These are phyloP conservation scores for Nicotiana rustica DNA, from an alignment of 305 asterid genomes.

Conservation along the genomic window DNA sequence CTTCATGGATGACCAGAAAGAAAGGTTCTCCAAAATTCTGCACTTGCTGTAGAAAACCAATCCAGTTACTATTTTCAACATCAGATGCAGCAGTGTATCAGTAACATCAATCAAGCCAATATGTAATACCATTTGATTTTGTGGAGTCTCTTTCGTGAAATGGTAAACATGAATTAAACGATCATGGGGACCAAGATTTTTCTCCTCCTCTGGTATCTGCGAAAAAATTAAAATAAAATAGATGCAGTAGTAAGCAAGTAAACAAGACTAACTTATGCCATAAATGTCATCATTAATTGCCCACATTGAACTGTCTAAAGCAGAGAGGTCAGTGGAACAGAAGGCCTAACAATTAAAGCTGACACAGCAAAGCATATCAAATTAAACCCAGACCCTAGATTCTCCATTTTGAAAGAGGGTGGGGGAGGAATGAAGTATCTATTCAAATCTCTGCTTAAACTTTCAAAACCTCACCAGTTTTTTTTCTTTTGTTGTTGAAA, in stretches of 20 bases:
- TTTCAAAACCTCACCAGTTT: neutral
- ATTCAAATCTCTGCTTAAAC: slow-evolving; percentile 23
- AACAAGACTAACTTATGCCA: neutral
- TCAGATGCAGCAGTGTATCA: slow-evolving; percentile 12
- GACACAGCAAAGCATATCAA: slow-evolving; percentile 11
- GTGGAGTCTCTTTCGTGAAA: slow-evolving; percentile 75
- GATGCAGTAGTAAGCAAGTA: slow-evolving; percentile 21
- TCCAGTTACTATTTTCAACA: slow-evolving; percentile 21
- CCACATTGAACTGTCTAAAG: slow-evolving; percentile 10
- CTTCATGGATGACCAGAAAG: slow-evolving; percentile 76
- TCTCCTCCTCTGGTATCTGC: slow-evolving; percentile 87
- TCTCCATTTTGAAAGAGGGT: slow-evolving; percentile 8
- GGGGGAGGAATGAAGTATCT: neutral
- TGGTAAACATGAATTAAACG: slow-evolving; percentile 85
- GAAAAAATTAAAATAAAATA: neutral
- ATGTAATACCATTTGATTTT: slow-evolving; percentile 70
- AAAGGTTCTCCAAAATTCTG: slow-evolving; percentile 88
- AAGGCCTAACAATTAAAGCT: slow-evolving; percentile 19
- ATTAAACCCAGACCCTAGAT: slow-evolving; percentile 15
- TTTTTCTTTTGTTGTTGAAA: no score
- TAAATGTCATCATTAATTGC: neutral
- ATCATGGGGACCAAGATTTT: slow-evolving; percentile 72
- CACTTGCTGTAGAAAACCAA: slow-evolving; percentile 57
- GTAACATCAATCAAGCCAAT: slow-evolving; percentile 35
- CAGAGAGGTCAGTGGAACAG: neutral